Conservation (phyloP, 371 early-diverging fungal species). For the Saksenaea vasiformis region DNA sequence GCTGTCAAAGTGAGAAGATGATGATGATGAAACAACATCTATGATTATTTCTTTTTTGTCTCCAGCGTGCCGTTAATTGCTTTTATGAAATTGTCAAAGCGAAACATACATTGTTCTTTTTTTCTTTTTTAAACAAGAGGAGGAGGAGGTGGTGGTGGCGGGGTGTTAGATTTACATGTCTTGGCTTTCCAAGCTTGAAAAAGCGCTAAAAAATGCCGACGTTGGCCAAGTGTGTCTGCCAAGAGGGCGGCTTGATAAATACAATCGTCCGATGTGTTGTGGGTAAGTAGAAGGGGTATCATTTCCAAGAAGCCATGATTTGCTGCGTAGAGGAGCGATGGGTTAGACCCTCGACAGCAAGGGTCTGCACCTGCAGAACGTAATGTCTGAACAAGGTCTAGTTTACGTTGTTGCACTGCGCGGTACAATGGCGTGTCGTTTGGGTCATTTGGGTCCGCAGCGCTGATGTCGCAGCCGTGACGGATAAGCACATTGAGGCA, state of each 20-base stretch:
- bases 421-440: constrained; percentile 24
- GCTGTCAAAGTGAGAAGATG: no score
- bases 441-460: constrained; percentile 1
- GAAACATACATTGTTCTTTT: no score
- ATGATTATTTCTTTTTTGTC: no score
- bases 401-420: constrained; percentile 49
- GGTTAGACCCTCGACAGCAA: constrained; percentile 33
- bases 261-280: constrained; percentile 31
- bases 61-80: no score
- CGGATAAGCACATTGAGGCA: constrained; percentile 32
- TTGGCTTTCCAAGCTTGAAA: constrained; percentile 1
- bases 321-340: constrained; percentile 41
- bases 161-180: not conserved
- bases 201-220: constrained; percentile 9
- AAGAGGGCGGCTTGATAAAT: constrained; percentile 32
- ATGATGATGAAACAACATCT: no score
- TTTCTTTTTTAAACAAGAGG: not conserved
- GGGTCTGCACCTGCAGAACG: constrained; percentile 26
- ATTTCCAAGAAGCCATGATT: constrained; percentile 47
- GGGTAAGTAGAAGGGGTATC: constrained; percentile 34
- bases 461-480: constrained; percentile 21
- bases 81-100: no score
- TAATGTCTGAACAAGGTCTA: constrained; percentile 41
- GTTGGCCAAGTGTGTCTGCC: constrained; percentile 21
- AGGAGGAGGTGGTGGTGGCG: not conserved